These are phyloP conservation scores for Reutealis trisperma DNA, from an alignment of 345 rosid genomes.

Conservation along the genomic window DNA sequence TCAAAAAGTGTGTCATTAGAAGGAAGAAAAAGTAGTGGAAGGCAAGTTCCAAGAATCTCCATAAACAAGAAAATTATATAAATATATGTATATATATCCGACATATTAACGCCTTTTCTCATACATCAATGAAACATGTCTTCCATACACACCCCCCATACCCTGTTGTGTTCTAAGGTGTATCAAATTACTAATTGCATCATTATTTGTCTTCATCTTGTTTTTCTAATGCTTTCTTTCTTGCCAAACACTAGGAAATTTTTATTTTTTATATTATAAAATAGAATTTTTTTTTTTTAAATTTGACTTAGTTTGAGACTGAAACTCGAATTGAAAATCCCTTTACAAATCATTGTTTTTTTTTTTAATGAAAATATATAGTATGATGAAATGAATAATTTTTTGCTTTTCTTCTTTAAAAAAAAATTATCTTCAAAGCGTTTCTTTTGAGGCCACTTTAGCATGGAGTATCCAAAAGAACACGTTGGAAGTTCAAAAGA, in stretches of 20 bases:
- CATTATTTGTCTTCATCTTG: neutral
- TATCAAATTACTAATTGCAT: neutral
- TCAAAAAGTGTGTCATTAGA: conserved; percentile 10
- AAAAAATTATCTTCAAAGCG: too few species aligned
- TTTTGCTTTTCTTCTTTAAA: too few species aligned
- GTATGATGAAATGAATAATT: neutral
- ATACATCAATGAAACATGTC: conserved; percentile 21
- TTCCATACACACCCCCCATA: conserved; percentile 19
- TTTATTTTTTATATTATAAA: too few species aligned
- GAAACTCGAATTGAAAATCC: too few species aligned
- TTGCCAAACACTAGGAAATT: neutral
- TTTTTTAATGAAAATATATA: neutral
- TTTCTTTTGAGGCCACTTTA: neutral
- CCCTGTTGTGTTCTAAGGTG: neutral
- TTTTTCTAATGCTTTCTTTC: conserved; percentile 1
- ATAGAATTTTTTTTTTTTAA: too few species aligned
- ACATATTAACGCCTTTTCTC: conserved; percentile 15
- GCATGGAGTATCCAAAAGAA: too few species aligned
- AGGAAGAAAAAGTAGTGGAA: conserved; percentile 16
- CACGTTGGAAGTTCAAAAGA: too few species aligned
- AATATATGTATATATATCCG: neutral
- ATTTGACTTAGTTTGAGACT: too few species aligned
- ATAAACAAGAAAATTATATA: conserved; percentile 12
- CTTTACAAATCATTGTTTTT: too few species aligned
- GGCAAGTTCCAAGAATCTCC: conserved; percentile 36